These are phyloP conservation scores for Coemansia sp. DNA, from an alignment of 192 early-diverging fungal species.

Conservation along the genomic window DNA sequence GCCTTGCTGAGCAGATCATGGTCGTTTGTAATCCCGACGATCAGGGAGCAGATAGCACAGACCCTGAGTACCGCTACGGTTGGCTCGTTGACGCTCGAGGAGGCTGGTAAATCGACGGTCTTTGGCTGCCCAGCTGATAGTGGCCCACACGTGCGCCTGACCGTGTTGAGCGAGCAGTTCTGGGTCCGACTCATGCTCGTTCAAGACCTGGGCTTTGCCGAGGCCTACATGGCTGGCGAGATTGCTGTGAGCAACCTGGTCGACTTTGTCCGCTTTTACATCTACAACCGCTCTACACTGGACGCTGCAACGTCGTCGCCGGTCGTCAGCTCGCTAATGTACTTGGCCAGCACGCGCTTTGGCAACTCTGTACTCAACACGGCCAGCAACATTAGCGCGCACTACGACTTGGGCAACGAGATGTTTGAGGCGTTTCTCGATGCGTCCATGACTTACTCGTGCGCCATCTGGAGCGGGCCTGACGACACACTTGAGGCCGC, in stretches of 20 bases:
- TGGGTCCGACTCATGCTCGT: constrained; percentile 66
- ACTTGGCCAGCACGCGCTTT: constrained; percentile 61
- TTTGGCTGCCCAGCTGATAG: constrained; percentile 54
- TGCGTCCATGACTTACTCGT: constrained; percentile 73
- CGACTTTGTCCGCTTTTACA: constrained; percentile 62
- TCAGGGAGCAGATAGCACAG: constrained; percentile 33
- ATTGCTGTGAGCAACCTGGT: constrained; percentile 62
- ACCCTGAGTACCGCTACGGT: constrained; percentile 34
- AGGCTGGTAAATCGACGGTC: constrained; percentile 27
- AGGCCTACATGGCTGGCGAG: constrained; percentile 73
- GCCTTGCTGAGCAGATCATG: too few species aligned
- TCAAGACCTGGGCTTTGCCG: constrained; percentile 65
- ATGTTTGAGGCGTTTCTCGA: constrained; percentile 75
- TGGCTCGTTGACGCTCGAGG: constrained; percentile 53
- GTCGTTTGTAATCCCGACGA: constrained; percentile 24
- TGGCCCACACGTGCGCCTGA: constrained; percentile 48
- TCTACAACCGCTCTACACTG: constrained; percentile 60
- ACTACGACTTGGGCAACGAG: constrained; percentile 79
- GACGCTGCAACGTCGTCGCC: constrained; percentile 56
- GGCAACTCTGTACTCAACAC: constrained; percentile 69
- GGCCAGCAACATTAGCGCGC: constrained; percentile 66
- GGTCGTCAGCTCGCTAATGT: constrained; percentile 61
- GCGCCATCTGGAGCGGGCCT: constrained; percentile 65
- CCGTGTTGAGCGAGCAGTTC: constrained; percentile 62
- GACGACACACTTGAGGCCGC: constrained; percentile 67